Conservation (phyloP, 495 filamentous ascomycete species). For the Daldinia loculata region DNA sequence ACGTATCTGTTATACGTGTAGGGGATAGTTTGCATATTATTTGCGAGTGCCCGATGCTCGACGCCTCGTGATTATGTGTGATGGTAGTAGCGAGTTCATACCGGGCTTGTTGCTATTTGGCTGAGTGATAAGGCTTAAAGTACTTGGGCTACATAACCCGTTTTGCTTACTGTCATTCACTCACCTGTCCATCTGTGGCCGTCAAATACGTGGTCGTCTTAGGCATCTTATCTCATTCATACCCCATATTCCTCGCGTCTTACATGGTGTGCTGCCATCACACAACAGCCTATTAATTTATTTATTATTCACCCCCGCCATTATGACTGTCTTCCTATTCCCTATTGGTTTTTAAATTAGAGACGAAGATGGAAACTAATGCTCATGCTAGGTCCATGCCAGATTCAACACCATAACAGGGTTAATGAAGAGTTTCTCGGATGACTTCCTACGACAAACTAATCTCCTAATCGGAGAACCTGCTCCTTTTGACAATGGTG, state of each 20-base stretch:
- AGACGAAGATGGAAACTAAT: not conserved
- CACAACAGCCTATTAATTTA: not conserved
- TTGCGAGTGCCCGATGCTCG: not conserved
- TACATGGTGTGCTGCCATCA: not conserved
- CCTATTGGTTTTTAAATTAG: not conserved
- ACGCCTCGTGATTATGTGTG: not conserved
- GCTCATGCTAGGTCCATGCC: conserved; percentile 68
- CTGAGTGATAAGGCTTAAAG: not conserved
- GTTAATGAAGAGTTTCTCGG: conserved; percentile 75
- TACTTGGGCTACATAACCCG: not conserved
- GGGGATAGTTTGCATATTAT: not conserved
- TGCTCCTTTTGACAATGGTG: conserved; percentile 55
- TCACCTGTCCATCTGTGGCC: not conserved
- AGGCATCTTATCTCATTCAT: not conserved
- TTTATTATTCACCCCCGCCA: not conserved
- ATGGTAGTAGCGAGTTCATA: not conserved
- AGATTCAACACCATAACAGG: conserved; percentile 76
- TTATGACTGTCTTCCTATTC: not conserved
- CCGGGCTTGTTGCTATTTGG: not conserved
- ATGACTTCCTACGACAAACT: conserved; percentile 83
- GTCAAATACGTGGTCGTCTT: not conserved
- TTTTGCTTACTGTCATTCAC: not conserved
- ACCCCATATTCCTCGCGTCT: not conserved
- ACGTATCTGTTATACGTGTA: not conserved
- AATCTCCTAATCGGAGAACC: conserved; percentile 77